Evolutionary conservation across 225 moss, liverwort and hornwort genomes (phyloP).

Genomic region (Bryoerythrophyllum caledonicum): DNA sequence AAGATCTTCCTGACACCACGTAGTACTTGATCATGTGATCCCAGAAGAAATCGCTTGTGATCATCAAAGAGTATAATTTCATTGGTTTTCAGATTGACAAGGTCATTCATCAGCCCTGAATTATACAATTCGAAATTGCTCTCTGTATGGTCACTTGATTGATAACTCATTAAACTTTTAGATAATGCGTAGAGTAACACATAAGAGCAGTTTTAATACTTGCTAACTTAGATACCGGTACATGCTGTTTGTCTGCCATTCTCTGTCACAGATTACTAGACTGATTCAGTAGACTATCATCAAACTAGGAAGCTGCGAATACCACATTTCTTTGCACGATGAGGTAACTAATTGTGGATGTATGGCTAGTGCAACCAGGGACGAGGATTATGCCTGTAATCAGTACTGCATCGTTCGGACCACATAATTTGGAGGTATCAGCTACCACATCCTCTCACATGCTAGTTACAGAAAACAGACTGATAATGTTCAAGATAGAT

Average conservation of each 20-base stretch:
- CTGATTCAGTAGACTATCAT: neutral
- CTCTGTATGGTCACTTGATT: neutral
- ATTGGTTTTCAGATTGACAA: neutral
- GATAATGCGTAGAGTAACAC: neutral
- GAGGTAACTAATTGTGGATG: neutral
- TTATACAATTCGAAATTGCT: neutral
- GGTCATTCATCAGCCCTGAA: neutral
- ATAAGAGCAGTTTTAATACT: neutral
- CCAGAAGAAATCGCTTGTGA: neutral
- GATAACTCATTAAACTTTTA: neutral
- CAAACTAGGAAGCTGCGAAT: neutral
- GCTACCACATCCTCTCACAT: neutral
- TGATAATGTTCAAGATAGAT: neutral
- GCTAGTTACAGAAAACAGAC: neutral
- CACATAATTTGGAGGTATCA: neutral
- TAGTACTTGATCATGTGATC: neutral
- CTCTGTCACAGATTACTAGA: neutral
- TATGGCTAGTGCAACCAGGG: neutral
- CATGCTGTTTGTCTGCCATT: neutral
- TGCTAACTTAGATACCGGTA: neutral
- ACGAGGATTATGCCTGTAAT: neutral
- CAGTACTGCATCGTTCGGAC: neutral
- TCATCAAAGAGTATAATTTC: neutral
- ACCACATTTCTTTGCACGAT: slow-evolving; percentile 16
- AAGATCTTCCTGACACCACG: slow-evolving; percentile 11